Evolutionary conservation across 2,329 filamentous ascomycete genomes (phyloP).

Genomic region (Aureobasidium lini): DNA sequence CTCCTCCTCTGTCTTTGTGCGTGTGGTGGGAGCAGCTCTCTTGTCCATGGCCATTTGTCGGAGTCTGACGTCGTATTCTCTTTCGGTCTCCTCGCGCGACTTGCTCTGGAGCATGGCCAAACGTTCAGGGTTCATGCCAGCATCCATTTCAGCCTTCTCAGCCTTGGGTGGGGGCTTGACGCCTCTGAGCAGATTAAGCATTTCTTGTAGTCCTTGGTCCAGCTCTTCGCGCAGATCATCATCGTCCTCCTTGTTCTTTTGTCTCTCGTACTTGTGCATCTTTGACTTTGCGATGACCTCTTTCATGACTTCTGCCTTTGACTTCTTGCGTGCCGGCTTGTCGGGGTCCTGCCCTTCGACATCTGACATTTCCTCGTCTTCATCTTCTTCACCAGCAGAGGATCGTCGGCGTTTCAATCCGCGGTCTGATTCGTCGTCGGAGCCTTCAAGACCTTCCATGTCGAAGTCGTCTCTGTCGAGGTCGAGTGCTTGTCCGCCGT

Average conservation of each 20-base stretch:
- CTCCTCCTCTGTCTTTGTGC: conserved; percentile 88
- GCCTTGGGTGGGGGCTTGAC: conserved; percentile 38
- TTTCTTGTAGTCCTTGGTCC: conserved; percentile 71
- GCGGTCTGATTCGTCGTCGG: conserved; percentile 31
- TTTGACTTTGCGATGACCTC: conserved; percentile 98
- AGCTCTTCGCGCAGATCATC: conserved; percentile 78
- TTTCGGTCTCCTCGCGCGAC: conserved; percentile 64
- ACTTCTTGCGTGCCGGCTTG: conserved; percentile 78
- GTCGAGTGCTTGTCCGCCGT: conserved; percentile 60
- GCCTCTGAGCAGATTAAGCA: conserved; percentile 63
- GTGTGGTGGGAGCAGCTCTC: conserved; percentile 74
- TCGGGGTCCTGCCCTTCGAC: conserved; percentile 40
- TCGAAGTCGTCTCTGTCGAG: conserved; percentile 57
- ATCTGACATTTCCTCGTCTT: conserved; percentile 35
- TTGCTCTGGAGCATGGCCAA: conserved; percentile 52
- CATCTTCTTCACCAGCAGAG: conserved; percentile 46
- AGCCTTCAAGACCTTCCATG: conserved; percentile 30
- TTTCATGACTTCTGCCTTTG: conserved; percentile 95
- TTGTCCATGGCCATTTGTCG: conserved; percentile 78
- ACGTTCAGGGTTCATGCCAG: conserved; percentile 52
- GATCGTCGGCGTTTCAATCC: conserved; percentile 36
- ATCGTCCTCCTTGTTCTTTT: conserved; percentile 86
- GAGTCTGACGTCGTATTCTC: conserved; percentile 78
- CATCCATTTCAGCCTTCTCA: conserved; percentile 19
- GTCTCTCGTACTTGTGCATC: conserved; percentile 86